These are phyloP conservation scores for Amoebophrya sp. DNA, from an alignment of 169 alveolate species.

Conservation along the genomic window DNA sequence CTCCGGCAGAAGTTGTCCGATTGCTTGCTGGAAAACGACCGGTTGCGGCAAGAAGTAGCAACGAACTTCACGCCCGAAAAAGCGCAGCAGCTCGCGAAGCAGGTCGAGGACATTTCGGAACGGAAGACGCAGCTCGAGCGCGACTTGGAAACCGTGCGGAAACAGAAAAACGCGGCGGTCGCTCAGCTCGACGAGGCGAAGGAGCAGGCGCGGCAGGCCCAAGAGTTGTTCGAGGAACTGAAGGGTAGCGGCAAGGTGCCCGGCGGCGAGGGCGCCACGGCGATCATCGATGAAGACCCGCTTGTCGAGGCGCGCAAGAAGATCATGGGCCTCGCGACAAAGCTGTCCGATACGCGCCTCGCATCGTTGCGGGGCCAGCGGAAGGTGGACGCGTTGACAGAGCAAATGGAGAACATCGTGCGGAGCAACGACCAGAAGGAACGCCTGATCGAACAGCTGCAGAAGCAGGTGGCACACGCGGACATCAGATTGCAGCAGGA, in stretches of 20 bases:
- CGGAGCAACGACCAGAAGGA: neutral
- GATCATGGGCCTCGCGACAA: neutral
- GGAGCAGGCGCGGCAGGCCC: neutral
- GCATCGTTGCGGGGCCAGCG: neutral
- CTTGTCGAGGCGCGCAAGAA: neutral
- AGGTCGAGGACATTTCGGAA: neutral
- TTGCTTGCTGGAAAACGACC: neutral
- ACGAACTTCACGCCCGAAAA: neutral
- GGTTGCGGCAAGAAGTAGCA: neutral
- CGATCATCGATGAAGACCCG: too few species aligned
- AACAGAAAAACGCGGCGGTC: neutral
- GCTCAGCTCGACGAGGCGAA: neutral
- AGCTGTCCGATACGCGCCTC: neutral
- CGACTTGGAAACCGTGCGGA: neutral
- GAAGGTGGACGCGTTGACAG: neutral
- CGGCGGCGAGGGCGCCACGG: neutral
- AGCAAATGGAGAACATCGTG: neutral
- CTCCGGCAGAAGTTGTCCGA: neutral
- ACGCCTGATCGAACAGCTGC: neutral
- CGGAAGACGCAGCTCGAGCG: neutral
- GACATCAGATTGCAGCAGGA: neutral
- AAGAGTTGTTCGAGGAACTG: neutral
- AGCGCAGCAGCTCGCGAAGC: neutral
- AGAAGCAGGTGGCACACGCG: neutral
- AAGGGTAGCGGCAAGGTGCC: too few species aligned